Conservation (phyloP, 495 filamentous ascomycete species). For the Durotheca rogersii region DNA sequence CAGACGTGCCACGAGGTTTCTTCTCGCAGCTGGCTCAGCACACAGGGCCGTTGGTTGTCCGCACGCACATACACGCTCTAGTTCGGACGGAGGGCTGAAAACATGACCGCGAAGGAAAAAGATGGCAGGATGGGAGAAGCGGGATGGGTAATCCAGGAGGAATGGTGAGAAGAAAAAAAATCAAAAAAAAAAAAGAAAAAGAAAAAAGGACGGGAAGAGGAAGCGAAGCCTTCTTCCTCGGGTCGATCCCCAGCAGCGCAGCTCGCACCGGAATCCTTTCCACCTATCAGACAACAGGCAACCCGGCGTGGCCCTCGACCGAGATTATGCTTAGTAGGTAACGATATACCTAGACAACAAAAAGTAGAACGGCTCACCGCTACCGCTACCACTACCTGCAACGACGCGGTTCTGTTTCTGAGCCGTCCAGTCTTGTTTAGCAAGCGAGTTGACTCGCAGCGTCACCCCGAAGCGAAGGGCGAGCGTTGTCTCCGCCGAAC, state of each 20-base stretch:
- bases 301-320: no score
- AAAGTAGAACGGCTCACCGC: constrained; percentile 3
- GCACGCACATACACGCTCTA: constrained; percentile 19
- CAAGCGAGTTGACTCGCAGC: no score
- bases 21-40: constrained; percentile 6
- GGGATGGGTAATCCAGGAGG: no score
- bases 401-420: background rate
- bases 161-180: background rate
- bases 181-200: background rate
- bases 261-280: constrained; percentile 23
- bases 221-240: no score
- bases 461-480: no score
- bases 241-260: no score
- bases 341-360: background rate
- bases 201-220: no score
- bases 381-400: no score
- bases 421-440: background rate
- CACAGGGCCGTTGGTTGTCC: constrained; percentile 13
- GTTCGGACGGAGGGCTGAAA: constrained; percentile 11
- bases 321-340: no score
- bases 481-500: no score
- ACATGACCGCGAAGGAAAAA: constrained; percentile 3
- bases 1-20: constrained; percentile 26
- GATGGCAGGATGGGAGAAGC: no score
- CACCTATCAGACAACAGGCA: constrained; percentile 19